Conservation (phyloP, 2,329 filamentous ascomycete species). For the Penicillium sp. region DNA sequence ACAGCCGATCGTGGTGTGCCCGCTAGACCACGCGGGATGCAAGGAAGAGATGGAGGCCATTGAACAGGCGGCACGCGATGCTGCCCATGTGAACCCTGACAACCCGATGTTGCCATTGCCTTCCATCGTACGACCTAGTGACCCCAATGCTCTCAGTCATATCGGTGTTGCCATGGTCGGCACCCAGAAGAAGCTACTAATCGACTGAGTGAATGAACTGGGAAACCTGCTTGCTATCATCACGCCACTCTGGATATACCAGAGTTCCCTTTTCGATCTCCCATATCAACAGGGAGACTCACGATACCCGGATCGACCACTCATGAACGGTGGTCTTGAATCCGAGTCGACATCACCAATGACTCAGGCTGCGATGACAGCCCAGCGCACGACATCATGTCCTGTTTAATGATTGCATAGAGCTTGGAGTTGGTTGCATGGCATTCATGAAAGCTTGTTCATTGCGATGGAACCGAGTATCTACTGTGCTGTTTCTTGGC, state of each 20-base stretch:
- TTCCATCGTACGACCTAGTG: slow-evolving; percentile 71
- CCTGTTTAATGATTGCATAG: slow-evolving; percentile 36
- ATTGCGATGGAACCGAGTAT: slow-evolving; percentile 18
- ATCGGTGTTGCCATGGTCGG: slow-evolving; percentile 60
- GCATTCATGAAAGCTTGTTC: slow-evolving; percentile 23
- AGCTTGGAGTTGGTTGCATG: slow-evolving; percentile 32
- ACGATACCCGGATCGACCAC: slow-evolving; percentile 1
- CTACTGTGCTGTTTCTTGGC: slow-evolving; percentile 7
- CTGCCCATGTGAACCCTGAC: slow-evolving; percentile 77
- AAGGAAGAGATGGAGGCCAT: slow-evolving; percentile 99
- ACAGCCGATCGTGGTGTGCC: slow-evolving; percentile 92
- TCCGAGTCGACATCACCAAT: slow-evolving; percentile 3
- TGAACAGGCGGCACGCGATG: slow-evolving; percentile 89
- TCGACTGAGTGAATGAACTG: slow-evolving; percentile 50
- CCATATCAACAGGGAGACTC: slow-evolving; percentile 1
- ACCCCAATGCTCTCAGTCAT: slow-evolving; percentile 57
- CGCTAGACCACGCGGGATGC: slow-evolving; percentile 88
- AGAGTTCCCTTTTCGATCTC: slow-evolving; percentile 15
- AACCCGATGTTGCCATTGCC: slow-evolving; percentile 88
- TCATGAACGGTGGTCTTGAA: not conserved
- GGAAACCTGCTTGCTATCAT: slow-evolving; percentile 9
- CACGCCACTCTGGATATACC: slow-evolving; percentile 9
- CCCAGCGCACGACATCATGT: slow-evolving; percentile 14
- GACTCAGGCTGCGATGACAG: not conserved
- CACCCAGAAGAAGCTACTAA: slow-evolving; percentile 57